These are phyloP conservation scores for Xylaria sp. DNA, from an alignment of 2,329 filamentous ascomycete species.

Conservation along the genomic window DNA sequence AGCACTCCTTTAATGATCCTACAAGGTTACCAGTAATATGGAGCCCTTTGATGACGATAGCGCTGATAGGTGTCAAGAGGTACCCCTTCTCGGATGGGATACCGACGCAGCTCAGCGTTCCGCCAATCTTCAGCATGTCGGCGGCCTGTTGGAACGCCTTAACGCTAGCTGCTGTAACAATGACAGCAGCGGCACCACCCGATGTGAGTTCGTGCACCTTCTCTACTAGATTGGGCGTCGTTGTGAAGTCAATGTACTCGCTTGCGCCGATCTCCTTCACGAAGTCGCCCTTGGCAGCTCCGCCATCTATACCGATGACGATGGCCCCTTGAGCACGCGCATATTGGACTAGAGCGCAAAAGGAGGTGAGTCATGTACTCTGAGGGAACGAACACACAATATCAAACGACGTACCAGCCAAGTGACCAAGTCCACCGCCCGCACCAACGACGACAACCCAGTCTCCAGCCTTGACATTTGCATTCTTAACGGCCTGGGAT, in stretches of 20 bases:
- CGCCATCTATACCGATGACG: constrained; percentile 57
- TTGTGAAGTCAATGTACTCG: constrained; percentile 55
- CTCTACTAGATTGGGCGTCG: constrained; percentile 48
- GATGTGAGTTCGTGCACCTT: constrained; percentile 53
- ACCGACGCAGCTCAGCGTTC: constrained; percentile 57
- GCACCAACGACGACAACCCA: constrained; percentile 59
- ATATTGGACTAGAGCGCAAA: constrained; percentile 54
- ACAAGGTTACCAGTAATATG: constrained; percentile 57
- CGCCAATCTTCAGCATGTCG: constrained; percentile 57
- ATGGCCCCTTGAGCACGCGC: constrained; percentile 54
- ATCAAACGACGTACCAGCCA: constrained; percentile 51
- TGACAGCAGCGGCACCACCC: constrained; percentile 54
- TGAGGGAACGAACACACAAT: not conserved
- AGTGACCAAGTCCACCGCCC: constrained; percentile 58
- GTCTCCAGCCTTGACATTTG: constrained; percentile 53
- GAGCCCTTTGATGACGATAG: constrained; percentile 59
- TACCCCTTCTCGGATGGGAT: constrained; percentile 54
- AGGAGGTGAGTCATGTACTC: not conserved
- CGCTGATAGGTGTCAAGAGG: constrained; percentile 55
- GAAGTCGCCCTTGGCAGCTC: constrained; percentile 53
- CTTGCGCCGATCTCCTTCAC: constrained; percentile 53
- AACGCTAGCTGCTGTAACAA: constrained; percentile 56
- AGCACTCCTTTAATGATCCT: constrained; percentile 57
- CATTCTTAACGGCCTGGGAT: constrained; percentile 55
- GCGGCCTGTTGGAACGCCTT: constrained; percentile 55